phyloP scores from a whole-genome alignment of 1,284 basidiomycete genomes.

The Malassezia yamatoensis region DNA sequence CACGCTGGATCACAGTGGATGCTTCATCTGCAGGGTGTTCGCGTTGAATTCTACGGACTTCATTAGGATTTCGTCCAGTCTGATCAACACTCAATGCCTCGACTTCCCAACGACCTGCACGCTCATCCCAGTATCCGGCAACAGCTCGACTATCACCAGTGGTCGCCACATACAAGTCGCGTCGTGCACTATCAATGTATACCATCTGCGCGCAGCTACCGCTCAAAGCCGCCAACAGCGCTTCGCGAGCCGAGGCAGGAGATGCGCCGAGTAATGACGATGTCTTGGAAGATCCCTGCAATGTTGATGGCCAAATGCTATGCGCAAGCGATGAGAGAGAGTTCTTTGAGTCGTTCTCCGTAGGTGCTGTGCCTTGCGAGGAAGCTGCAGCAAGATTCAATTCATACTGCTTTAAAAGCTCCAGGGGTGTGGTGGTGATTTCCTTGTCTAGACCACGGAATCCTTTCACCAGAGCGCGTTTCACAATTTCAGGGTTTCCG shows the following conservation, averaged over 20 bases:
- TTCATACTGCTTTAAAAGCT: slow-evolving; percentile 55
- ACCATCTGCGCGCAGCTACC: slow-evolving; percentile 44
- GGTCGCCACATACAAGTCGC: slow-evolving; percentile 56
- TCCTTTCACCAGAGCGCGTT: slow-evolving; percentile 64
- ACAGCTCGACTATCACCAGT: slow-evolving; percentile 92
- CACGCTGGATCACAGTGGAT: slow-evolving; percentile 69
- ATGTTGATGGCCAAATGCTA: slow-evolving; percentile 39
- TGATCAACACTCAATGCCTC: slow-evolving; percentile 90
- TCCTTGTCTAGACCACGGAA: slow-evolving; percentile 70
- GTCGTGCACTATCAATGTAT: slow-evolving; percentile 42
- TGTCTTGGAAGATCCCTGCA: slow-evolving; percentile 15
- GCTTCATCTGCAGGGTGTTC: slow-evolving; percentile 72
- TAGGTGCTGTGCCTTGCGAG: not conserved
- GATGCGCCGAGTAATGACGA: slow-evolving; percentile 29
- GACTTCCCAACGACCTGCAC: slow-evolving; percentile 61
- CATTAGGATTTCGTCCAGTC: slow-evolving; percentile 79
- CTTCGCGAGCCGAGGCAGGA: slow-evolving; percentile 41
- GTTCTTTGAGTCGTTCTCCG: slow-evolving; percentile 8
- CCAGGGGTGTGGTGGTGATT: slow-evolving; percentile 64
- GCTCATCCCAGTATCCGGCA: slow-evolving; percentile 67
- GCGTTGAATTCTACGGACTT: slow-evolving; percentile 64
- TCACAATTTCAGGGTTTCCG: slow-evolving; percentile 58
- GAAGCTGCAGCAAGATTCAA: slow-evolving; percentile 27
- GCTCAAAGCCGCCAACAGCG: slow-evolving; percentile 38
- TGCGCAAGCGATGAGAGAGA: slow-evolving; percentile 39